Evolutionary conservation across 129 eudicot genomes (phyloP).

Genomic region (Deinandra increscens): DNA sequence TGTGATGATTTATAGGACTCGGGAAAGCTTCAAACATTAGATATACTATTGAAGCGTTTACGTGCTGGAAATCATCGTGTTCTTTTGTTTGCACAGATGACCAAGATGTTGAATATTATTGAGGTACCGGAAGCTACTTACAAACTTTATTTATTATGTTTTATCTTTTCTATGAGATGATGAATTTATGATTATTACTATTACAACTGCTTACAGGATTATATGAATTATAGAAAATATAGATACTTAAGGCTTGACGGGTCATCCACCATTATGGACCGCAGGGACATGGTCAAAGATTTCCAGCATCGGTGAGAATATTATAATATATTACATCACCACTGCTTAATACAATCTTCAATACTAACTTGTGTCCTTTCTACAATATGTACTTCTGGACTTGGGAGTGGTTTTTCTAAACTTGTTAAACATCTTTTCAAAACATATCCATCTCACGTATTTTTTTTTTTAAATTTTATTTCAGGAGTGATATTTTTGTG

Average conservation of each 20-base stretch:
- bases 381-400: neutral
- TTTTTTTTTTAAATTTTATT: neutral
- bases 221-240: slow-evolving; percentile 81
- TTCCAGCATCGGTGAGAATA: slow-evolving; percentile 65
- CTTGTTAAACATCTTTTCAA: neutral
- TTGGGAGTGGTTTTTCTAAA: neutral
- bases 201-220: slow-evolving; percentile 54
- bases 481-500: slow-evolving; percentile 77
- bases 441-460: neutral
- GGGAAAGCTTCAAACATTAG: slow-evolving; percentile 88
- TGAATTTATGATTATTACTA: slow-evolving; percentile 5
- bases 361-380: neutral
- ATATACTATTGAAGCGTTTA: slow-evolving; percentile 75
- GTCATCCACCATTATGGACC: slow-evolving; percentile 77
- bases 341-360: neutral
- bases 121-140: slow-evolving; percentile 46
- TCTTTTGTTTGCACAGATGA: slow-evolving; percentile 89
- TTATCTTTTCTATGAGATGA: neutral
- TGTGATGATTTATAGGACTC: slow-evolving; percentile 52
- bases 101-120: slow-evolving; percentile 81
- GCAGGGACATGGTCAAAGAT: slow-evolving; percentile 85
- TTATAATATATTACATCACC: neutral
- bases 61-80: slow-evolving; percentile 86
- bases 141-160: neutral
- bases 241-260: slow-evolving; percentile 81